phyloP scores from a whole-genome alignment of 2,329 filamentous ascomycete genomes.

The Plectosphaerella sp. region DNA sequence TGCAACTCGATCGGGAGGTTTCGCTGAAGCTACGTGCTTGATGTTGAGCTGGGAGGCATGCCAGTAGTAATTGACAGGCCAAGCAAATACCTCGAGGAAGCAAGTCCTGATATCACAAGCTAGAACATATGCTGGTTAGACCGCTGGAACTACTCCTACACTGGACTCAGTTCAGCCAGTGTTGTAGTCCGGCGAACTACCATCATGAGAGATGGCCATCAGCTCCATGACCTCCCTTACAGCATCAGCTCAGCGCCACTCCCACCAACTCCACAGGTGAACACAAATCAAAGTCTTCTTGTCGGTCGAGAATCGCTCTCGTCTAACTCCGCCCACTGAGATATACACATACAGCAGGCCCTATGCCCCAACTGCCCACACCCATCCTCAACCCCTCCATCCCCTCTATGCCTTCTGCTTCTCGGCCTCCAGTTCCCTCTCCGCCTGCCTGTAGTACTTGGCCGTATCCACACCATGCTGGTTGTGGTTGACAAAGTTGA shows the following conservation, averaged over 20 bases:
- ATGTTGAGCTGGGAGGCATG: too few species aligned
- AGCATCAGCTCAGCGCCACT: neutral
- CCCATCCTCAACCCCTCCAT: neutral
- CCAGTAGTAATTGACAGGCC: too few species aligned
- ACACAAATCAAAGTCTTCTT: neutral
- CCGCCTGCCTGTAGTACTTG: constrained; percentile 96
- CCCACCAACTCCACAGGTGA: neutral
- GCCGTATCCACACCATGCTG: constrained; percentile 96
- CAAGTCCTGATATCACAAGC: too few species aligned
- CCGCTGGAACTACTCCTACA: too few species aligned
- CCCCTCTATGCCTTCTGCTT: constrained; percentile 7
- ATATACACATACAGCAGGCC: neutral
- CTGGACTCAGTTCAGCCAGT: too few species aligned
- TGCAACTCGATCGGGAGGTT: neutral
- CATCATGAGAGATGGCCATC: too few species aligned
- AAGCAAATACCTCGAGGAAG: too few species aligned
- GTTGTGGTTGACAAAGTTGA: constrained; percentile 97
- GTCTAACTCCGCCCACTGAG: neutral
- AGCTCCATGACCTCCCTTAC: neutral
- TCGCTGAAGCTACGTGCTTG: neutral
- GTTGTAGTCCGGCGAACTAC: too few species aligned
- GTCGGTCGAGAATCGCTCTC: neutral
- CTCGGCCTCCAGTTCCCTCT: constrained; percentile 87
- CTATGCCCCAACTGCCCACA: neutral
- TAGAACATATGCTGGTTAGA: too few species aligned